phyloP scores from a whole-genome alignment of 2,329 filamentous ascomycete genomes.

The Monascus ruber region DNA sequence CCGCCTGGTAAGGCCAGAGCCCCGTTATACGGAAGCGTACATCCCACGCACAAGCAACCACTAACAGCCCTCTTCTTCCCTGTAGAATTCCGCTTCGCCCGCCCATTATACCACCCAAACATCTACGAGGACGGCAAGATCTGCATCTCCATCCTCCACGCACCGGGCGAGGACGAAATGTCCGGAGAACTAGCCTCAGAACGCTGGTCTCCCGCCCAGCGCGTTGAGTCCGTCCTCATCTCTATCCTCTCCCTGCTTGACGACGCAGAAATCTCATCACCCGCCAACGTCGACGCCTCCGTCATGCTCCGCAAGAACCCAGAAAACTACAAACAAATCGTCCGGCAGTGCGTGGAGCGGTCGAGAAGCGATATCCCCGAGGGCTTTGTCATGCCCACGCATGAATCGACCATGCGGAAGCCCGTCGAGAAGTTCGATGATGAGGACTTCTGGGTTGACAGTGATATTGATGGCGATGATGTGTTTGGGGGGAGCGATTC shows the following conservation, averaged over 20 bases:
- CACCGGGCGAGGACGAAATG: slow-evolving; percentile 81
- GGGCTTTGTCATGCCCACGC: slow-evolving; percentile 72
- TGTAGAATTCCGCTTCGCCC: slow-evolving; percentile 67
- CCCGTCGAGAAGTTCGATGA: slow-evolving; percentile 57
- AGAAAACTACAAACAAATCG: slow-evolving; percentile 56
- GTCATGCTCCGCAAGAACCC: slow-evolving; percentile 71
- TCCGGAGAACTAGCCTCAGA: slow-evolving; percentile 84
- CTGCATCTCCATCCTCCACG: slow-evolving; percentile 94
- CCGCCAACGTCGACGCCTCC: slow-evolving; percentile 87
- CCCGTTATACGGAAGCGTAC: background rate
- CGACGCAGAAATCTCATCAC: slow-evolving; percentile 84
- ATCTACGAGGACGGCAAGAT: slow-evolving; percentile 82
- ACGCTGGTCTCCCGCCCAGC: slow-evolving; percentile 87
- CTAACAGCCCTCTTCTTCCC: background rate
- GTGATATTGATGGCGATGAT: slow-evolving; percentile 53
- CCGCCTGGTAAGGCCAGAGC: slow-evolving; percentile 51
- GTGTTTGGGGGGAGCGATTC: slow-evolving; percentile 67
- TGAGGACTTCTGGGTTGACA: slow-evolving; percentile 66
- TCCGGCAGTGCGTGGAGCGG: slow-evolving; percentile 56
- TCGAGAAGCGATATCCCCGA: slow-evolving; percentile 71
- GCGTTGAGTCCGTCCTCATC: slow-evolving; percentile 87
- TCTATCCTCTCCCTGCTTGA: slow-evolving; percentile 87
- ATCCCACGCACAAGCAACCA: background rate
- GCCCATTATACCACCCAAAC: slow-evolving; percentile 81
- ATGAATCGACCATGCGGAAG: slow-evolving; percentile 49